Percentiles rank a stretch among this genome's conserved stretches.
Evolutionary conservation across 2,329 filamentous ascomycete species (phyloP).

Genomic region (Hysterium pulicare): DNA sequence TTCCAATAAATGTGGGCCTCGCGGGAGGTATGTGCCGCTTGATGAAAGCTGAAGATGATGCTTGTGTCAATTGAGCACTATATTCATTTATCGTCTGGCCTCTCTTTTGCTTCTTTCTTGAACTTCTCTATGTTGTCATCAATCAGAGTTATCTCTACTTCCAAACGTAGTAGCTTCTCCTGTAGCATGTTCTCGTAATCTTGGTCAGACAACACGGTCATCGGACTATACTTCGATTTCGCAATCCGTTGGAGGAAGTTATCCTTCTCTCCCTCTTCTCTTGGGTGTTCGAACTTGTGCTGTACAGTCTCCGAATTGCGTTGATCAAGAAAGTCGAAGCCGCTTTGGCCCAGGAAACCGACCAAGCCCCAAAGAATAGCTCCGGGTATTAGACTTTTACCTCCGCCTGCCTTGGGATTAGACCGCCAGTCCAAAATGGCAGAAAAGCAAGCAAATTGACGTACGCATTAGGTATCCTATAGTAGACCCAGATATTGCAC

Average conservation of each 20-base stretch:
- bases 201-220: slow-evolving; percentile 66
- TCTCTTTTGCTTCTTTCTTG: slow-evolving; percentile 12
- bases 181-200: slow-evolving; percentile 69
- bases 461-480: slow-evolving; percentile 56
- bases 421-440: slow-evolving; percentile 2
- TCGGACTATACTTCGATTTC: slow-evolving; percentile 67
- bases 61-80: too few species aligned
- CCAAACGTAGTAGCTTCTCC: slow-evolving; percentile 67
- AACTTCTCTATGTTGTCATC: slow-evolving; percentile 68
- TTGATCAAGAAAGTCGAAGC: slow-evolving; percentile 52
- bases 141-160: slow-evolving; percentile 73
- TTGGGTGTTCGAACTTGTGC: slow-evolving; percentile 22
- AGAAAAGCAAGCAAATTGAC: background rate
- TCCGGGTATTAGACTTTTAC: slow-evolving; percentile 49
- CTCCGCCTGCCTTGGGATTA: slow-evolving; percentile 13
- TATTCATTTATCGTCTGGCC: too few species aligned
- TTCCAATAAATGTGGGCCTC: too few species aligned
- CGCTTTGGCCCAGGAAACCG: slow-evolving; percentile 55
- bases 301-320: slow-evolving; percentile 36
- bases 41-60: too few species aligned
- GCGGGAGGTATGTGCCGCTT: too few species aligned
- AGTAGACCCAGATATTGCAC: slow-evolving; percentile 59
- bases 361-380: slow-evolving; percentile 58
- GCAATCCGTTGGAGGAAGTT: slow-evolving; percentile 50
- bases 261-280: slow-evolving; percentile 38